Evolutionary conservation across 2,329 filamentous ascomycete species (phyloP), one percentile per base, ranked within the genome.

Genomic region (Calonectria pseudoturangicola): DNA sequence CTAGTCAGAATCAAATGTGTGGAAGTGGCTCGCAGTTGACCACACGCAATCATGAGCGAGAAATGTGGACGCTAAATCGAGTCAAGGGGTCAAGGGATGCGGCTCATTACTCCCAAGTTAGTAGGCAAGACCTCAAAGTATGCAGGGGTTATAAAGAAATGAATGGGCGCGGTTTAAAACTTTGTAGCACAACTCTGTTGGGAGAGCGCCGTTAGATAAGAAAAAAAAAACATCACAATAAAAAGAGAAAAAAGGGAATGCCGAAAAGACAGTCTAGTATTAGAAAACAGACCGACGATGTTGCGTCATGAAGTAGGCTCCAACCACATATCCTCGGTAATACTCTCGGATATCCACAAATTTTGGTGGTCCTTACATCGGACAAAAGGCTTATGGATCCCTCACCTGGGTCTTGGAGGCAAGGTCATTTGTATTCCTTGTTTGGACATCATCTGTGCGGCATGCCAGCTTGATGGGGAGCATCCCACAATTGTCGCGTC

Each of bases 281-380:
- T 47, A 60, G 58, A 68, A 68, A 64, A 68, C 48, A 41, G 48
- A 28, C 47, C 12, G 66, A 28, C 36, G 66, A 68, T 45, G 43
- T n/a, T 12, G 64, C 45, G 25, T 15, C 33, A 45, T 36, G 33
- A 36, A 58, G 63, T 60, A 10, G 6, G 10, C 48, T 45, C 21
- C 43, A 62, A 33, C 43, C 33, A 15, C 56, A 39, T 56, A 72
- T 65, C 58, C 65, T 72, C 70, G 70, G 70, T 39, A 54, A 71
- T 58, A 28, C 41, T 65, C 28, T 18, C 21, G 33, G 30, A 45
- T 45, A 56, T 65, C 56, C 39, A 66, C 64, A 56, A 65, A 62
- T 28, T 54, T 63, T 45, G 36, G 58, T 33, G 27, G 47, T 50
- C 25, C 28, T 51, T 28, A 33, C 27, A 56, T 56, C 54, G 56